These are phyloP conservation scores for Backusella mclennaniae DNA, from an alignment of 192 early-diverging fungal species.

Conservation along the genomic window DNA sequence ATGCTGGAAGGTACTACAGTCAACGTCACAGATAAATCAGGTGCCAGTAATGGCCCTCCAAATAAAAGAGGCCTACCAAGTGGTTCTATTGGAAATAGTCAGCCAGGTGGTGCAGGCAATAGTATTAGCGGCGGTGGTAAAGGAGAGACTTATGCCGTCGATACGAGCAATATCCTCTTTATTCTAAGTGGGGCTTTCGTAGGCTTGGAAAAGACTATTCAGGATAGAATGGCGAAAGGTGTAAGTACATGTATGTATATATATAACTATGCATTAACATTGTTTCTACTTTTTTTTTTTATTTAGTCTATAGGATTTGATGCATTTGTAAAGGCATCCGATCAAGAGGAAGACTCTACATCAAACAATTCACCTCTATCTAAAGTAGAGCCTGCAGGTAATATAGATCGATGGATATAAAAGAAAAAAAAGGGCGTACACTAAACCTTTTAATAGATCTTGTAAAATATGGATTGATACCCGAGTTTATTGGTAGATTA, in stretches of 20 bases:
- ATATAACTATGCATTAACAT: background rate
- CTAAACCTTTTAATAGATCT: conserved; percentile 46
- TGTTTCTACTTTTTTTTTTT: background rate
- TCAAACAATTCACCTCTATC: background rate
- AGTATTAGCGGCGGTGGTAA: conserved; percentile 30
- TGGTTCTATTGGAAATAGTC: conserved; percentile 9
- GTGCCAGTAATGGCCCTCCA: conserved; percentile 38
- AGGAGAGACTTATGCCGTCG: conserved; percentile 81
- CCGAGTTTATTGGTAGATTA: conserved; percentile 84
- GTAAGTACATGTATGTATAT: conserved; percentile 10
- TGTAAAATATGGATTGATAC: conserved; percentile 84
- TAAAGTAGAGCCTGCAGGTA: conserved; percentile 28
- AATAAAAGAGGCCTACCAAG: conserved; percentile 5
- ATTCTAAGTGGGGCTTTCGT: conserved; percentile 87
- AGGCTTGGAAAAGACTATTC: conserved; percentile 77
- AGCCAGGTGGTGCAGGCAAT: background rate
- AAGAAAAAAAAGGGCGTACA: too few relatives aligned
- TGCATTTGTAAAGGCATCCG: conserved; percentile 32
- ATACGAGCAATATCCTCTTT: conserved; percentile 89
- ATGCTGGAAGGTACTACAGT: conserved; percentile 90
- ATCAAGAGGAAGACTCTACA: background rate
- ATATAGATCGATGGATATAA: background rate
- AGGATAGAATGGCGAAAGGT: conserved; percentile 75
- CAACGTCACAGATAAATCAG: conserved; percentile 81
- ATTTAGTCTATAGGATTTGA: conserved; percentile 75